Evolutionary conservation across 352 stramenopile species (phyloP).

Genomic region (Blastocystis sp.): DNA sequence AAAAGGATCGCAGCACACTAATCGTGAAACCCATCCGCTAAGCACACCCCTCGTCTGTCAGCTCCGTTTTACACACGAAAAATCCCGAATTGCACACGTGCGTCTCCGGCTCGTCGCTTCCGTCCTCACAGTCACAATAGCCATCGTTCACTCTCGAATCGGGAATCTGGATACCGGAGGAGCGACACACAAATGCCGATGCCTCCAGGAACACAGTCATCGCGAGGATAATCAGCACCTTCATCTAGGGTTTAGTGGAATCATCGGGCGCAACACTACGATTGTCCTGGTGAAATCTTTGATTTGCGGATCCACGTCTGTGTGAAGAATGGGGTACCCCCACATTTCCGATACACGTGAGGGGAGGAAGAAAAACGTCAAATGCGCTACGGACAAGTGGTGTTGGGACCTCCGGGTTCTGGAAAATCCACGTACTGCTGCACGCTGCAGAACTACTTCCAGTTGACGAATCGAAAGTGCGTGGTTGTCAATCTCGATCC

Average conservation of each 20-base stretch:
- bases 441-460: conserved; percentile 89
- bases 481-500: conserved; percentile 96
- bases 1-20: not conserved
- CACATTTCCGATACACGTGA: not conserved
- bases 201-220: not conserved
- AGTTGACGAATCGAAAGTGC: conserved; percentile 74
- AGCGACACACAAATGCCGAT: not conserved
- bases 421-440: conserved; percentile 98
- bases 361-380: conserved; percentile 12
- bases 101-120: conserved; percentile 38
- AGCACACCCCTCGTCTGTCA: conserved; percentile 13
- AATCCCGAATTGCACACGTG: conserved; percentile 31
- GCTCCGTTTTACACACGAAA: conserved; percentile 28
- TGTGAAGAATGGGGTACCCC: not conserved
- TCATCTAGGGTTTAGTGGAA: not conserved
- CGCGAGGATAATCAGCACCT: not conserved
- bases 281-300: too few relatives aligned
- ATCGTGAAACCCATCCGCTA: not conserved
- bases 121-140: conserved; percentile 53
- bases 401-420: conserved; percentile 81
- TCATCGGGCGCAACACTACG: too few relatives aligned
- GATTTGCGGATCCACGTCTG: not conserved
- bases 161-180: not conserved
- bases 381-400: conserved; percentile 73
- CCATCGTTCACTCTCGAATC: conserved; percentile 30